Percentiles rank a stretch among this genome's conserved stretches.
Conservation (phyloP, 116 monocot genomes). For the Dioscorea cayenensis region DNA sequence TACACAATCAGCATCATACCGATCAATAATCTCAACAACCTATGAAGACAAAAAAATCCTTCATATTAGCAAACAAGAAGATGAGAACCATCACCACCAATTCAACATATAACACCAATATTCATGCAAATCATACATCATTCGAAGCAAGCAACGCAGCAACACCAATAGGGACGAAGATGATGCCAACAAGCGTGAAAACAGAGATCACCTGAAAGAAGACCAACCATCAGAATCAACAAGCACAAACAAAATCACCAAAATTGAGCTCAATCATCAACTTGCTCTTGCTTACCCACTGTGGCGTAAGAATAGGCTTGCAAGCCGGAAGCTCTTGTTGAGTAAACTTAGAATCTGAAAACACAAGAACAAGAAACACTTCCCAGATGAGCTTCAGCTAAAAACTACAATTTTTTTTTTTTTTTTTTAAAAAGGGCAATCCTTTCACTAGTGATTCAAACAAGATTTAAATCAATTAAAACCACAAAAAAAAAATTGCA, state of each 20-base stretch:
- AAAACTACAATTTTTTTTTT: too few species aligned
- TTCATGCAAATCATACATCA: constrained; percentile 32
- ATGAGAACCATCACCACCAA: neutral
- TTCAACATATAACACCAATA: neutral
- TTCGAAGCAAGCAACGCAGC: constrained; percentile 66
- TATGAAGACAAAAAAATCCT: constrained; percentile 3
- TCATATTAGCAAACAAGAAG: neutral
- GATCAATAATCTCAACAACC: constrained; percentile 90
- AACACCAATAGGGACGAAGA: constrained; percentile 84
- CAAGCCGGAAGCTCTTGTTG: constrained; percentile 62
- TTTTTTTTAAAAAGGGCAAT: neutral
- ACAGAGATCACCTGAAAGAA: constrained; percentile 69
- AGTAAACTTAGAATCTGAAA: constrained; percentile 34
- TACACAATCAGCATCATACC: constrained; percentile 60
- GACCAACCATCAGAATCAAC: neutral
- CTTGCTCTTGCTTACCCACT: constrained; percentile 28
- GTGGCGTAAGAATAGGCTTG: constrained; percentile 55
- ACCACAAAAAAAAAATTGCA: too few species aligned
- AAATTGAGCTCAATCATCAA: neutral
- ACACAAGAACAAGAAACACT: neutral
- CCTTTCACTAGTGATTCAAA: neutral
- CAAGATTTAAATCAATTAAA: neutral
- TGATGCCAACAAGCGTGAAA: constrained; percentile 58
- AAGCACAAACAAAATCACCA: neutral
- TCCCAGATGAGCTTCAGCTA: neutral